phyloP scores from a whole-genome alignment of 2,329 filamentous ascomycete species.

The Paraphoma chrysanthemicola region DNA sequence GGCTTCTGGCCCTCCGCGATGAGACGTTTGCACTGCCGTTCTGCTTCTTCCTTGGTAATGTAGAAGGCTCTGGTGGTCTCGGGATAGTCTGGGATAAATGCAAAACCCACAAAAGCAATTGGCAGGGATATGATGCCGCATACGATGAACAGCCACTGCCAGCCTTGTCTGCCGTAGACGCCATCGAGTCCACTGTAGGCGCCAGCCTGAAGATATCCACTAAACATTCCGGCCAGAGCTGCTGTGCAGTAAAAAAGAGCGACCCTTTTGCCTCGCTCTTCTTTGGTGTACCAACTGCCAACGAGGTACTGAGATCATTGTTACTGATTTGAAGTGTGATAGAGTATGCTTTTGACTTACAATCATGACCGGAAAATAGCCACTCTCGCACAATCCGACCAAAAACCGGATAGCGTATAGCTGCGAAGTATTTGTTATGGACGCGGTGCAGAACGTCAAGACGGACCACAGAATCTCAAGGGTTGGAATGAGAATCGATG shows the following conservation, averaged over 20 bases:
- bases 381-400: constrained; percentile 33
- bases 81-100: constrained; percentile 39
- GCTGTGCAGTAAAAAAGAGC: constrained; percentile 43
- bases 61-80: constrained; percentile 47
- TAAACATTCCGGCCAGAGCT: constrained; percentile 43
- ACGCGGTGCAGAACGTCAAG: constrained; percentile 27
- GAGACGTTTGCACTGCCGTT: constrained; percentile 28
- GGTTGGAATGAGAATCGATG: constrained; percentile 39
- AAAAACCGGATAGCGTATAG: constrained; percentile 46
- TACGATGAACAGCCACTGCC: constrained; percentile 39
- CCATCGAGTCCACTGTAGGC: constrained; percentile 41
- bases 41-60: constrained; percentile 34
- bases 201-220: constrained; percentile 42
- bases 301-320: constrained; percentile 33
- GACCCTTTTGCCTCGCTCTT: constrained; percentile 40
- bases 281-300: constrained; percentile 53
- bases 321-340: constrained; percentile 1
- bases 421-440: constrained; percentile 30
- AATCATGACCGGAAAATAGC: constrained; percentile 39
- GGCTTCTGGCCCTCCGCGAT: constrained; percentile 33
- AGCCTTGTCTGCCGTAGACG: constrained; percentile 27
- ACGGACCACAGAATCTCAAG: constrained; percentile 40
- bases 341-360: constrained; percentile 19
- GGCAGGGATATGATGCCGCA: constrained; percentile 51
- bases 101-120: constrained; percentile 52